Evolutionary conservation across 169 alveolate genomes (phyloP).

Genomic region (Miamiensis avidus): DNA sequence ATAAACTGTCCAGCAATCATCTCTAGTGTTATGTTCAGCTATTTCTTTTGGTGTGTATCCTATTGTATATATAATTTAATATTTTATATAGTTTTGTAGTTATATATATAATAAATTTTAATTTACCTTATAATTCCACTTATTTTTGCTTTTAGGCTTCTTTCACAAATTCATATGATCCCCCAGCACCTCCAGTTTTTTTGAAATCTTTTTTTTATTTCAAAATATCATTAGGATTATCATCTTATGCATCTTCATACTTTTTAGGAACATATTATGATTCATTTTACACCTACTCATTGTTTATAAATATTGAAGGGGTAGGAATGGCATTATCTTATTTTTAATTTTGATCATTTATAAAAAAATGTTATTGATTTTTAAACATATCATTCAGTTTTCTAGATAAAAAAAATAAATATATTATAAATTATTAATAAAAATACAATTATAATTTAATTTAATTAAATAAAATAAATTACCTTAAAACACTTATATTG

Average conservation of each 20-base stretch:
- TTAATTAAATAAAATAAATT: no score
- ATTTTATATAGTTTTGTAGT: no score
- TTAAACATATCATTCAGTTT: no score
- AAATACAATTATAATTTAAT: no score
- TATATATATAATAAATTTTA: no score
- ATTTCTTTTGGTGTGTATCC: conserved; percentile 18
- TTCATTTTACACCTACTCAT: no score
- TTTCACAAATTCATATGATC: not conserved
- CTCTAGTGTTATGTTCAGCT: conserved; percentile 55
- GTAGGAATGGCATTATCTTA: not conserved
- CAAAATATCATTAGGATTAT: not conserved
- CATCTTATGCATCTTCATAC: not conserved
- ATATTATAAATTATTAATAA: no score
- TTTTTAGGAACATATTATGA: not conserved
- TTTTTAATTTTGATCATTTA: no score
- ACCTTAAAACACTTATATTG: not conserved
- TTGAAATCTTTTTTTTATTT: not conserved
- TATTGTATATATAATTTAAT: no score
- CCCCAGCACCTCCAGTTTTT: not conserved
- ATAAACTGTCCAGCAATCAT: conserved; percentile 72
- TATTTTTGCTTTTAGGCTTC: not conserved
- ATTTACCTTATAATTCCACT: not conserved
- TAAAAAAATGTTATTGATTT: no score
- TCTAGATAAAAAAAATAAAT: no score
- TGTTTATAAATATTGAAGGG: no score